Base-by-base conservation (phyloP, 495 filamentous ascomycete genomes). In the Trichoderma parareesei region DNA sequence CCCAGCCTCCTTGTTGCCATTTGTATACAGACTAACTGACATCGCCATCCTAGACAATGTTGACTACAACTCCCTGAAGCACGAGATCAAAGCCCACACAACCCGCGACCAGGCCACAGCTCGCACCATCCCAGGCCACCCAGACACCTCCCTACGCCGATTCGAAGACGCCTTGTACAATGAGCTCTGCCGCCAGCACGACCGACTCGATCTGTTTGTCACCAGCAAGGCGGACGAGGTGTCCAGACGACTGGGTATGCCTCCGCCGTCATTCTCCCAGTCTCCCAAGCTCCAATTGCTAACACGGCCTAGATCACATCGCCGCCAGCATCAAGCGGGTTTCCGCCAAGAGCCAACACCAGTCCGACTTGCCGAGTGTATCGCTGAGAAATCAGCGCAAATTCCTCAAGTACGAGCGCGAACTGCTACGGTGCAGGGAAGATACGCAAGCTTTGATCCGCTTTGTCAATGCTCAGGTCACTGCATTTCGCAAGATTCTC, bases 51-150 rank as follows among this genome's bases (percentile, higher is more conserved):
- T 48, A 77, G 75, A 89, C 71, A 91, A 91, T 73, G 81, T 91
- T 71, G 88, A 90, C 73, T 91, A 91, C 73, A 88, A 90, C 68
- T 86, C 87, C 62, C 77, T 91, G 61, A 91, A 91, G 75, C 82
- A 84, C 67, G 72, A 87, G 69, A 90, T 91, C 77, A 90, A 90
- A 74, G 78, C 77, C 61, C 79, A 87, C 70, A 91, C 88, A 0
- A 85, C 84, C 20, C 78, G 76, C 44, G 77, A 81, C 68, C 82
- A 83, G 67, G 84, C 81, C 41, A 81, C 83, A n/a, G 82, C 87
- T 16, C 79, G 88, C 37, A 74, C 87, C 9, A 89, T 91, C 49
- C 87, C 88, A 1, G 88, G 86, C 14, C 79, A 83, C 57, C 78
- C 74, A 38, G 80, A 84, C 62, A 73, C 76, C 2, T 76, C 77